Evolutionary conservation across 2,329 filamentous ascomycete species (phyloP).

Genomic region (Cladosporium phlei): DNA sequence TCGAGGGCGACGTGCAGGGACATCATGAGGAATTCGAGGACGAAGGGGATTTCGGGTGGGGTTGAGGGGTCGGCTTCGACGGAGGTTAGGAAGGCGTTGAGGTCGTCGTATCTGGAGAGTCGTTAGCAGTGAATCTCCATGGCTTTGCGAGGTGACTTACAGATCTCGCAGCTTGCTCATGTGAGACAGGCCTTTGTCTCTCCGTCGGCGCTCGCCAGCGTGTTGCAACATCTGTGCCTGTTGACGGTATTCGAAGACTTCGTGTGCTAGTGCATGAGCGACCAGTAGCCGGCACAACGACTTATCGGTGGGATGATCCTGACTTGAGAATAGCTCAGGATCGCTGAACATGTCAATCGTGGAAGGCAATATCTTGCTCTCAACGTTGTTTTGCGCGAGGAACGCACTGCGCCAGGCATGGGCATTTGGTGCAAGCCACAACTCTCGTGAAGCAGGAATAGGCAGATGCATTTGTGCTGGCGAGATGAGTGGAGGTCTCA

Average conservation of each 20-base stretch:
- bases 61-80: constrained; percentile 18
- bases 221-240: constrained; percentile 26
- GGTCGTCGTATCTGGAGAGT: constrained; percentile 16
- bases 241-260: constrained; percentile 59
- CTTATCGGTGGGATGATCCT: constrained; percentile 50
- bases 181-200: constrained; percentile 24
- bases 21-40: constrained; percentile 53
- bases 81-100: constrained; percentile 18
- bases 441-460: constrained; percentile 53
- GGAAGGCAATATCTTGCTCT: constrained; percentile 40
- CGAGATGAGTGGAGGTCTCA: constrained; percentile 59
- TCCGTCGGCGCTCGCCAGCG: constrained; percentile 18
- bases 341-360: constrained; percentile 41
- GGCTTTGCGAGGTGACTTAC: not conserved
- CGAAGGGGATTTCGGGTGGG: constrained; percentile 27
- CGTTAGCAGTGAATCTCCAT: not conserved
- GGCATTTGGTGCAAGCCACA: constrained; percentile 63
- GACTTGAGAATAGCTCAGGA: constrained; percentile 14
- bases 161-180: constrained; percentile 21
- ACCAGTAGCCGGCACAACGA: constrained; percentile 55
- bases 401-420: constrained; percentile 59
- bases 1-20: constrained; percentile 58
- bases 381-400: constrained; percentile 32
- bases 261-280: constrained; percentile 51
- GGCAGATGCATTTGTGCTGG: constrained; percentile 63